phyloP scores from a whole-genome alignment of 768 basidiomycete species.

The Mycena amicta region DNA sequence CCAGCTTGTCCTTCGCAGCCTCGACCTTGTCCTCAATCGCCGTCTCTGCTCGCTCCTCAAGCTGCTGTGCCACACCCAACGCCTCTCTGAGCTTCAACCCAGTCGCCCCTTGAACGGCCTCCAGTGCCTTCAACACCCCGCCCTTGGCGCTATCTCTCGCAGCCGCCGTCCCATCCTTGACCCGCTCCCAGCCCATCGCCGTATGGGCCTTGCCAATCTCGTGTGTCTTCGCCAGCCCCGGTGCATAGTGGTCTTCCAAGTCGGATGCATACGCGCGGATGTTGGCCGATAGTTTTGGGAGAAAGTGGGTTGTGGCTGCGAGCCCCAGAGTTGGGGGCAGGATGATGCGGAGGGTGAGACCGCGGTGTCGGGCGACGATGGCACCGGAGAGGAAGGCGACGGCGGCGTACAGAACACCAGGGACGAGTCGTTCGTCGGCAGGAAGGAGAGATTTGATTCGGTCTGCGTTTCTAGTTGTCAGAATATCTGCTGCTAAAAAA shows the following conservation, averaged over 20 bases:
- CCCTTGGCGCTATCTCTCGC: neutral
- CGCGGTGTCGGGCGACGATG: conserved; percentile 79
- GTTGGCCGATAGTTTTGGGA: conserved; percentile 80
- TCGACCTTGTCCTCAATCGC: neutral
- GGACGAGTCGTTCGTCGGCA: conserved; percentile 75
- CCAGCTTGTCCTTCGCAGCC: neutral
- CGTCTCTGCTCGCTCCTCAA: neutral
- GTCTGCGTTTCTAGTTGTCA: conserved; percentile 41
- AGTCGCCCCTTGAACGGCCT: conserved; percentile 1
- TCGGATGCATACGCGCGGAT: conserved; percentile 37
- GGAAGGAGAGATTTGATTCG: conserved; percentile 84
- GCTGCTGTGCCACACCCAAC: neutral
- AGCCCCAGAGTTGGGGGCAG: conserved; percentile 78
- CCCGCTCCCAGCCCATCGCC: conserved; percentile 10
- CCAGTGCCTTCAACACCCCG: conserved; percentile 5
- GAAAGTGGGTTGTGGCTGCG: conserved; percentile 77
- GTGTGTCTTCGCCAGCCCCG: conserved; percentile 3
- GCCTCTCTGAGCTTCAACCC: neutral
- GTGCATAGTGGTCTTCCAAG: conserved; percentile 8
- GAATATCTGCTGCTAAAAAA: neutral
- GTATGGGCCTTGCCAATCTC: conserved; percentile 15
- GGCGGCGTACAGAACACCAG: conserved; percentile 89
- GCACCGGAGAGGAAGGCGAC: conserved; percentile 88
- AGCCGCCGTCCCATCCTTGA: neutral
- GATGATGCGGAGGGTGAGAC: conserved; percentile 64